A percentile compares a stretch with the other conserved stretches of the same genome.
These are phyloP conservation scores for Colletotrichum paranaense DNA, from an alignment of 2,329 filamentous ascomycete species.

Conservation along the genomic window DNA sequence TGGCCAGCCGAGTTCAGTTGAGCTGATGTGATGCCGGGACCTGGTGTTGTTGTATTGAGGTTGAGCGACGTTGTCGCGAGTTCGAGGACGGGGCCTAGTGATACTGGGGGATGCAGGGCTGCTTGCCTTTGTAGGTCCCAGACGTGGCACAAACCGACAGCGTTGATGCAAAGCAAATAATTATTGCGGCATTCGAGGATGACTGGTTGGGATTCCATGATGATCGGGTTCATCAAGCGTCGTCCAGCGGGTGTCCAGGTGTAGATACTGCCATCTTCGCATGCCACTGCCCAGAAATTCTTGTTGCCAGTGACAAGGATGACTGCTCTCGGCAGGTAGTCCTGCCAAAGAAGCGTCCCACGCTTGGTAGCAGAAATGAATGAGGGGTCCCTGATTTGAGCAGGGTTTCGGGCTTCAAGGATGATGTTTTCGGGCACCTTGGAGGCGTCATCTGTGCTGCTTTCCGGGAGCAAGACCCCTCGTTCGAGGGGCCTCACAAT, in stretches of 20 bases:
- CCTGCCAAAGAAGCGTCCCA: conserved; percentile 88
- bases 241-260: conserved; percentile 94
- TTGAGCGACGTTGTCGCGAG: conserved; percentile 84
- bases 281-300: conserved; percentile 91
- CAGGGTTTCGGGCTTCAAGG: conserved; percentile 89
- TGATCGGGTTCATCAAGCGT: conserved; percentile 83
- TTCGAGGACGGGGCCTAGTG: conserved; percentile 88
- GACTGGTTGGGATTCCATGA: conserved; percentile 92
- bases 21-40: conserved; percentile 88
- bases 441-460: conserved; percentile 68
- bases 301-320: conserved; percentile 92
- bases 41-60: conserved; percentile 78
- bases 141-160: conserved; percentile 89
- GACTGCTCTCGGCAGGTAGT: conserved; percentile 87
- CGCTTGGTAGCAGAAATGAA: conserved; percentile 85
- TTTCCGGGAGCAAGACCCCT: conserved; percentile 65
- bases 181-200: conserved; percentile 91
- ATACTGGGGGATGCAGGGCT: conserved; percentile 89
- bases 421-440: conserved; percentile 77
- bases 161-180: conserved; percentile 91
- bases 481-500: conserved; percentile 85
- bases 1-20: conserved; percentile 89
- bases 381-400: conserved; percentile 82
- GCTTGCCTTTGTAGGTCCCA: conserved; percentile 90
- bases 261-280: conserved; percentile 91